Percentiles rank a stretch among this genome's conserved stretches.
These are phyloP conservation scores for Rutidosis leptorrhynchoides DNA, from an alignment of 129 eudicot genomes.

Conservation along the genomic window DNA sequence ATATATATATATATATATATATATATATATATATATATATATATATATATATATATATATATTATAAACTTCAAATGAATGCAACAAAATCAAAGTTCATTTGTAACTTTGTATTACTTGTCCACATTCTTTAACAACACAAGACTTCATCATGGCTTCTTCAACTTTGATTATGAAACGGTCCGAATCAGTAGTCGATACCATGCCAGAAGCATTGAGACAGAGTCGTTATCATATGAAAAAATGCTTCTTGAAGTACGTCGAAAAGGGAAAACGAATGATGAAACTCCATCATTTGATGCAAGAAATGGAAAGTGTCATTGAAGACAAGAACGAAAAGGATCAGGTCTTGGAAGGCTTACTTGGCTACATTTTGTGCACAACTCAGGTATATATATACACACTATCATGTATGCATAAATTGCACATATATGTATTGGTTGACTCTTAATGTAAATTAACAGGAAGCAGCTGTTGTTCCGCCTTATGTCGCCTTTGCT, in stretches of 20 bases:
- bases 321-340: conserved; percentile 66
- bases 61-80: conserved; percentile 10
- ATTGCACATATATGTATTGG: neutral
- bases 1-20: no score
- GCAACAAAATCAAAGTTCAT: neutral
- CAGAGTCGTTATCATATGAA: conserved; percentile 96
- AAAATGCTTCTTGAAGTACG: conserved; percentile 66
- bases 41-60: no score
- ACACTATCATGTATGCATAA: neutral
- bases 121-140: conserved; percentile 14
- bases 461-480: conserved; percentile 93
- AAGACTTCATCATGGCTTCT: conserved; percentile 45
- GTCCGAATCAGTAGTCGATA: conserved; percentile 60
- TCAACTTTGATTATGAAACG: conserved; percentile 53
- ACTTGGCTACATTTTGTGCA: conserved; percentile 87
- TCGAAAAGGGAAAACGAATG: conserved; percentile 67
- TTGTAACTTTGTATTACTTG: neutral
- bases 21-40: no score
- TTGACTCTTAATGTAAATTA: conserved; percentile 4
- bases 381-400: conserved; percentile 61
- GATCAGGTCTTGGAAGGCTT: conserved; percentile 69
- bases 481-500: conserved; percentile 90
- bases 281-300: conserved; percentile 78
- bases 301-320: conserved; percentile 71
- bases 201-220: conserved; percentile 95